These are phyloP conservation scores for Cordyceps militaris DNA, from an alignment of 2,329 filamentous ascomycete species.

Conservation along the genomic window DNA sequence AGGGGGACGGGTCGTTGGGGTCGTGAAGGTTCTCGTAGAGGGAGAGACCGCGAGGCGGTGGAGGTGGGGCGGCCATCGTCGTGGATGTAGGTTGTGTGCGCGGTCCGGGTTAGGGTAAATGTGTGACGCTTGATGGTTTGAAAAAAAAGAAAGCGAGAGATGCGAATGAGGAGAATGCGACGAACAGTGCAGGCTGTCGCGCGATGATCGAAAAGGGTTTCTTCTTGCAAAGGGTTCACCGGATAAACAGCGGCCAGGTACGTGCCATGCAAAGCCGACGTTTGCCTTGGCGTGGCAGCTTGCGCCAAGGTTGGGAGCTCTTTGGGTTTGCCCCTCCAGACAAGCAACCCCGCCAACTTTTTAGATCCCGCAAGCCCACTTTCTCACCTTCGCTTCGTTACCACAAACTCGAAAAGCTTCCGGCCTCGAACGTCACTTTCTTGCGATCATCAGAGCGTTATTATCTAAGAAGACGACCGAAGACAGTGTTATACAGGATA, in stretches of 20 bases:
- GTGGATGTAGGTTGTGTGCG: too few relatives aligned
- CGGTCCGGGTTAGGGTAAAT: not conserved
- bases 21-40: constrained; percentile 82
- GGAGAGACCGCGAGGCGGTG: constrained; percentile 50
- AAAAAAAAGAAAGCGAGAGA: not conserved
- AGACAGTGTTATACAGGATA: too few relatives aligned
- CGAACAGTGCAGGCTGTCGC: not conserved
- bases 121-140: not conserved
- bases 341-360: constrained; percentile 26
- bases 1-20: constrained; percentile 36
- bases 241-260: constrained; percentile 24
- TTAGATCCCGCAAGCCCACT: constrained; percentile 13
- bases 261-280: not conserved
- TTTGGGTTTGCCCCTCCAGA: constrained; percentile 24
- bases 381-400: not conserved
- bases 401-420: too few relatives aligned
- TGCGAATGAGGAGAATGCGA: not conserved
- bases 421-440: too few relatives aligned
- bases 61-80: constrained; percentile 27
- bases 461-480: too few relatives aligned
- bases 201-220: constrained; percentile 9
- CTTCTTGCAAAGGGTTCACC: not conserved
- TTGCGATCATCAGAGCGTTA: too few relatives aligned
- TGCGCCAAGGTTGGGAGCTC: not conserved
- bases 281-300: not conserved